These are phyloP conservation scores for Chloranthus sessilifolius DNA, from an alignment of 164 flowering plant species.

Conservation along the genomic window DNA sequence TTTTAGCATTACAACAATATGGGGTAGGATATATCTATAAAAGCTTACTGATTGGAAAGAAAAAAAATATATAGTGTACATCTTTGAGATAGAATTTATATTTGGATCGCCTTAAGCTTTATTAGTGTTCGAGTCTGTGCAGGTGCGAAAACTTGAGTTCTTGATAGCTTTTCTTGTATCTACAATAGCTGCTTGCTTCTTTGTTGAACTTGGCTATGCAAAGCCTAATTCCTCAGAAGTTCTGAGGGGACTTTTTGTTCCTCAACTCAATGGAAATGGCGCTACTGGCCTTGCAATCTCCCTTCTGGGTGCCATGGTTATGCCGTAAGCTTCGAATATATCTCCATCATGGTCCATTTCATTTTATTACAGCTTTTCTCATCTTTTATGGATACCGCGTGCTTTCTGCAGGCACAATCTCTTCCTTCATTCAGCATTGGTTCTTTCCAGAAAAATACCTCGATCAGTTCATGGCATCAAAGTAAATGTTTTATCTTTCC, in stretches of 20 bases:
- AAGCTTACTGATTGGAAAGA: too few relatives aligned
- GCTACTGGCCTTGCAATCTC: conserved; percentile 88
- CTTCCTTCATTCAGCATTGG: conserved; percentile 91
- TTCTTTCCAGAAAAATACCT: conserved; percentile 86
- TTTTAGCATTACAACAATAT: conserved; percentile 86
- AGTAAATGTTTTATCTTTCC: conserved; percentile 24
- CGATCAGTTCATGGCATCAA: conserved; percentile 70
- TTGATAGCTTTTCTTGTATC: conserved; percentile 77
- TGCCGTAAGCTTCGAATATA: conserved; percentile 65
- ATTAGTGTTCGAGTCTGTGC: conserved; percentile 6
- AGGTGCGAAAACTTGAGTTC: conserved; percentile 94
- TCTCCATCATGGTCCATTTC: background rate
- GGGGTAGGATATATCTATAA: too few relatives aligned
- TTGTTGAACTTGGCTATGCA: conserved; percentile 78
- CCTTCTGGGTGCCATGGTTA: conserved; percentile 94
- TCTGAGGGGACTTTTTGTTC: conserved; percentile 76
- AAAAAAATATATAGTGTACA: too few relatives aligned
- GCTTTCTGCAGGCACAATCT: conserved; percentile 72
- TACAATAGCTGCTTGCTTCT: conserved; percentile 86
- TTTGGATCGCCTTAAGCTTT: background rate
- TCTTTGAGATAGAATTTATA: background rate
- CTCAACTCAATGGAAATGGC: conserved; percentile 77
- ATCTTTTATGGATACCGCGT: conserved; percentile 5
- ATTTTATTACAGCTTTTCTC: background rate
- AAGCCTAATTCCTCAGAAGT: conserved; percentile 70